Evolutionary conservation across 495 filamentous ascomycete species (phyloP).

Genomic region (Chaetomium tenue): DNA sequence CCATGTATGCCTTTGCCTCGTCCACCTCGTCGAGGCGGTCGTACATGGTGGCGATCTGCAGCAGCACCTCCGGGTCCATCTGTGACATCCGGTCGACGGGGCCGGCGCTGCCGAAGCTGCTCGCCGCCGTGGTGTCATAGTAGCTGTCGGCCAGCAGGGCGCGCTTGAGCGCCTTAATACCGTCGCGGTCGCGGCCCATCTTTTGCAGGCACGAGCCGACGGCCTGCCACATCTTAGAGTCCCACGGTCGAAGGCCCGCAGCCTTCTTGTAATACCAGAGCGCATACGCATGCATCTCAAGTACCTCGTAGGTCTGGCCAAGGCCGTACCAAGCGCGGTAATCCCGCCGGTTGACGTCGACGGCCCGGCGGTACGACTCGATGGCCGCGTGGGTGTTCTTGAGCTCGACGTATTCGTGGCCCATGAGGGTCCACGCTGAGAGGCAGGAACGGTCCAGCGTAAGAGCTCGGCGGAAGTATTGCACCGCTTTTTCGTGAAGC

Average conservation of each 20-base stretch:
- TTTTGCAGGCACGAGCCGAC: conserved; percentile 87
- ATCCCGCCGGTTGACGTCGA: conserved; percentile 94
- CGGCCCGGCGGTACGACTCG: conserved; percentile 92
- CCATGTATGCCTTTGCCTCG: conserved; percentile 90
- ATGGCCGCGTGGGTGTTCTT: conserved; percentile 99
- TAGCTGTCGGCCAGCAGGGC: conserved; percentile 81
- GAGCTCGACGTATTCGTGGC: conserved; percentile 97
- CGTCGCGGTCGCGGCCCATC: conserved; percentile 76
- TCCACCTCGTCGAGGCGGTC: conserved; percentile 71
- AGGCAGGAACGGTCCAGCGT: conserved; percentile 89
- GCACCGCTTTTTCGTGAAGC: conserved; percentile 94
- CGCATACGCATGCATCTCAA: conserved; percentile 96
- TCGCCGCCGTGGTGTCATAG: conserved; percentile 58
- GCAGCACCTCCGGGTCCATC: conserved; percentile 84
- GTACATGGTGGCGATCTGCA: conserved; percentile 87
- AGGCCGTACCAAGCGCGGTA: conserved; percentile 98
- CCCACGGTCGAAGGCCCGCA: conserved; percentile 83
- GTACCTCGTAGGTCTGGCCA: conserved; percentile 93
- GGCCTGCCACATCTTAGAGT: conserved; percentile 98
- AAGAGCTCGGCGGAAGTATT: conserved; percentile 96
- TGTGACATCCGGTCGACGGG: conserved; percentile 45
- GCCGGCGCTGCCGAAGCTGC: conserved; percentile 46
- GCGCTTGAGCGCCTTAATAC: conserved; percentile 91
- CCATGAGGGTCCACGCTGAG: conserved; percentile 98
- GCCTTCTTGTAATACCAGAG: conserved; percentile 97